Percentiles rank a stretch among this genome's conserved stretches.
phyloP scores from a whole-genome alignment of 2,329 filamentous ascomycete genomes.

The Colletotrichum nymphaeae region DNA sequence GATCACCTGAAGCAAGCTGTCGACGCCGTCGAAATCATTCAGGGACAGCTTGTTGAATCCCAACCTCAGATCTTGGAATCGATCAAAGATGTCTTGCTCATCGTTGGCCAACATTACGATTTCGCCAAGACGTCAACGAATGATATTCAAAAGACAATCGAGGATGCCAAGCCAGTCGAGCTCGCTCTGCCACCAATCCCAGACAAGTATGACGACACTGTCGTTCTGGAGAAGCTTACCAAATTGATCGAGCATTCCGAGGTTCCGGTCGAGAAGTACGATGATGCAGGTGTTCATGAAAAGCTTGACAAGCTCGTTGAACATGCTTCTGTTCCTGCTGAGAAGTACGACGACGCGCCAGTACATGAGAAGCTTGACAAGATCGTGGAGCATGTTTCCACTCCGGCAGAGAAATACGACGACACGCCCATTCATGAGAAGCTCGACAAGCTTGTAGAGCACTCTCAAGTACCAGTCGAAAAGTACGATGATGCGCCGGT shows the following conservation, averaged over 20 bases:
- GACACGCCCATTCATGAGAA: constrained; percentile 19
- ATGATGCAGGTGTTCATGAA: constrained; percentile 21
- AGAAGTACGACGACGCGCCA: constrained; percentile 39
- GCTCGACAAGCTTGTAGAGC: constrained; percentile 26
- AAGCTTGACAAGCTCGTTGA: constrained; percentile 30
- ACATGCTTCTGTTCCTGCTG: constrained; percentile 14
- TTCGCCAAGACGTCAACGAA: constrained; percentile 78
- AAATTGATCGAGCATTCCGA: constrained; percentile 37
- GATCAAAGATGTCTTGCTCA: constrained; percentile 84
- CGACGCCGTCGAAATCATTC: constrained; percentile 78
- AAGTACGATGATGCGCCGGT: constrained; percentile 40
- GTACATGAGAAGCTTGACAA: constrained; percentile 44
- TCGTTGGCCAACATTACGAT: constrained; percentile 89
- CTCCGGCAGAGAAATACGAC: constrained; percentile 25
- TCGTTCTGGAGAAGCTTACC: constrained; percentile 52
- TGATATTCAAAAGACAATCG: constrained; percentile 67
- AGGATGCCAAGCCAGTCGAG: constrained; percentile 66
- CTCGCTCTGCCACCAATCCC: constrained; percentile 28
- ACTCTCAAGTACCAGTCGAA: constrained; percentile 23
- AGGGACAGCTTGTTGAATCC: constrained; percentile 82
- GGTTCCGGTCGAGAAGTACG: constrained; percentile 11
- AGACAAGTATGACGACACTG: constrained; percentile 71
- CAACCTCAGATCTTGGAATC: constrained; percentile 90
- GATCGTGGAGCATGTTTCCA: constrained; percentile 69
- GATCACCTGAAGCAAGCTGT: constrained; percentile 83